Base-by-base conservation (phyloP, 2,329 filamentous ascomycete genomes). In the Alternaria arborescens region DNA sequence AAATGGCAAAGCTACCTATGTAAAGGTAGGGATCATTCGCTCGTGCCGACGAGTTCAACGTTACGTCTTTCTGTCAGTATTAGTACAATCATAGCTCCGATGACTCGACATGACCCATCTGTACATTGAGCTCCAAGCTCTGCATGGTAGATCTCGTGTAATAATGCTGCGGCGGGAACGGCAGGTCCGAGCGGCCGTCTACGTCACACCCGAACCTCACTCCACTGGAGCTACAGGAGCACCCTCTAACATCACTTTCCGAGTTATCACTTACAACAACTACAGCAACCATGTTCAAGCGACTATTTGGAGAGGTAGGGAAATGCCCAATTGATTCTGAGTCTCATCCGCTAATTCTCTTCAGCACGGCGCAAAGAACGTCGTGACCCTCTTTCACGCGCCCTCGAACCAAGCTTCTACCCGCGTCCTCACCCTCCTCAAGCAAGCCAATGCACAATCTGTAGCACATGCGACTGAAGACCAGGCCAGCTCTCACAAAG, bases 331-430 rank as follows among this genome's bases (percentile, higher is more conserved):
- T 36, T 50, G 16, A 24, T 28, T n/a, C 43, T 48, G 3, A 4
- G 28, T 2, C 24, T 16, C 14, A 47, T 12, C 5, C 26, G 18
- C 38, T 48, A 46, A 20, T 7, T 16, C 14, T 38, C n/a, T 30
- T 24, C 58, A 82, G 82, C 74, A 78, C 51, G 82, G 81, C 69
- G 78, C 79, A 65, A 84, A 83, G 73, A 94, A 98, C 83, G 92
- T 97, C 69, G 88, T 98, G 77, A 98, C 94, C 63, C 89, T 99
- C 84, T 99, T 98, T 85, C 94, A 97, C 86, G 91, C 92, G 80
- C 87, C 94, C 59, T 86, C 85, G 71, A 86, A 87, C 55, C 87
- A 90, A 22, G 85, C 90, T 66, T 97, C 94, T 4, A 83, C 87
- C 52, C 88, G 90, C 61, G 90, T 91, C 32, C 87, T 90, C 63